Percentiles rank a stretch among this genome's conserved stretches.
Evolutionary conservation across 805 yeast species (phyloP).

Genomic region (Kodamaea leandrae): DNA sequence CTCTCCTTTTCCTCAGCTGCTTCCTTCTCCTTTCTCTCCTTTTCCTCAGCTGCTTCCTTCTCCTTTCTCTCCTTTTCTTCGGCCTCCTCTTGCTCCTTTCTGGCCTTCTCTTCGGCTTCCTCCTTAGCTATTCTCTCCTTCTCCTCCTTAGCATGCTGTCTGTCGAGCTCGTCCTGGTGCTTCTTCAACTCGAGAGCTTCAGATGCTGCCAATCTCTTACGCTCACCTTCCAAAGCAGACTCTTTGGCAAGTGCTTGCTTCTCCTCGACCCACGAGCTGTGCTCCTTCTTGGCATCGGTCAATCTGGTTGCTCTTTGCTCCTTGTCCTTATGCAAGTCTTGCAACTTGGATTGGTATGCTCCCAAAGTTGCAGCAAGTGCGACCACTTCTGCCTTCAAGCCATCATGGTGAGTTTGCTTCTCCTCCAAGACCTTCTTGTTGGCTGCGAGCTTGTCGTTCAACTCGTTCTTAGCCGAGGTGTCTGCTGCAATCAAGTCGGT

Average conservation of each 20-base stretch:
- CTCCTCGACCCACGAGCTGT: constrained; percentile 44
- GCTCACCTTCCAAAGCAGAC: constrained; percentile 33
- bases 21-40: constrained; percentile 10
- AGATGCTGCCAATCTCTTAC: constrained; percentile 38
- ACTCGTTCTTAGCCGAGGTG: constrained; percentile 38
- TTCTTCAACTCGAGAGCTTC: constrained; percentile 28
- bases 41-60: constrained; percentile 14
- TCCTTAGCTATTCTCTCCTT: constrained; percentile 15
- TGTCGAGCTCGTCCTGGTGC: constrained; percentile 17
- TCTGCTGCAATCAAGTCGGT: constrained; percentile 27
- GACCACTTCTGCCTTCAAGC: constrained; percentile 43
- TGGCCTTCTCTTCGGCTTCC: constrained; percentile 28
- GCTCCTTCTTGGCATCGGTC: constrained; percentile 40
- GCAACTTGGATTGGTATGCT: constrained; percentile 45
- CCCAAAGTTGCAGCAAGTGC: constrained; percentile 41
- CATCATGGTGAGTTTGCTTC: constrained; percentile 36
- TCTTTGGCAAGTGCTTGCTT: constrained; percentile 41
- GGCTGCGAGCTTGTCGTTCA: constrained; percentile 35
- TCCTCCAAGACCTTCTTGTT: constrained; percentile 36
- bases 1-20: constrained; percentile 13
- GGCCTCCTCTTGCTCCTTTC: constrained; percentile 25
- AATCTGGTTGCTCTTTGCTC: constrained; percentile 35
- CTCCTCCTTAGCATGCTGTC: constrained; percentile 14
- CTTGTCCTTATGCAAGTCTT: constrained; percentile 37
- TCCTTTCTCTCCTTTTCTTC: constrained; percentile 16